Conservation (phyloP, 352 stramenopile genomes). For the Globisporangium rhizosaccharum region DNA sequence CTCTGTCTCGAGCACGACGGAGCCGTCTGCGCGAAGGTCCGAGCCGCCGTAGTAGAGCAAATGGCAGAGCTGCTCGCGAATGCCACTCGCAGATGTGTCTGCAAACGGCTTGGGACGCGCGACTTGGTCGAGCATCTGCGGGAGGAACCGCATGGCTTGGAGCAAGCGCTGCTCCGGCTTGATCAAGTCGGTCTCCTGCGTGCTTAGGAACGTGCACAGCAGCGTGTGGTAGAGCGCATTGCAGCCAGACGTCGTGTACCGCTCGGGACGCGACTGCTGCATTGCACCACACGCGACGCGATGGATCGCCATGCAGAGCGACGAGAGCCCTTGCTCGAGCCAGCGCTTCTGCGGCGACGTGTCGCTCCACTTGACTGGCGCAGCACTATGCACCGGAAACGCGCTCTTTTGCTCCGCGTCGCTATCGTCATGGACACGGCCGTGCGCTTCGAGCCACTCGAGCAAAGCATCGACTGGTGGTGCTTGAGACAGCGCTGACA, state of each 20-base stretch:
- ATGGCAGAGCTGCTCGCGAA: conserved; percentile 47
- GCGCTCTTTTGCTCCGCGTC: conserved; percentile 27
- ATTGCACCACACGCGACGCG: conserved; percentile 79
- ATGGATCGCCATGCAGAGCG: conserved; percentile 83
- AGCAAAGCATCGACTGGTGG: conserved; percentile 29
- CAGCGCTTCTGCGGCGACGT: conserved; percentile 36
- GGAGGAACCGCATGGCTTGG: conserved; percentile 67
- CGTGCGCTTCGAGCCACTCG: conserved; percentile 36
- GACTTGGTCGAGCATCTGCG: conserved; percentile 65
- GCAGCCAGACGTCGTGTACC: conserved; percentile 69
- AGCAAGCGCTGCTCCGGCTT: conserved; percentile 58
- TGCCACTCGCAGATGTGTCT: conserved; percentile 18
- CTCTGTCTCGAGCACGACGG: conserved; percentile 65
- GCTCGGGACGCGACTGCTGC: conserved; percentile 77
- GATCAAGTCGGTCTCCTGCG: conserved; percentile 49
- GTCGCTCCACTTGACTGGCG: conserved; percentile 7
- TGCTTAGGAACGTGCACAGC: conserved; percentile 69
- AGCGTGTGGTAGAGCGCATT: conserved; percentile 78
- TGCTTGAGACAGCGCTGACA: neutral
- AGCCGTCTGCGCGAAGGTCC: conserved; percentile 59
- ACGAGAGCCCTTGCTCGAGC: conserved; percentile 62
- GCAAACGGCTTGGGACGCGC: conserved; percentile 18
- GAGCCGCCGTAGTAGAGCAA: conserved; percentile 72
- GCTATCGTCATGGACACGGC: conserved; percentile 7
- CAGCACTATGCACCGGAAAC: neutral